A percentile compares a stretch with the other conserved stretches of the same genome.
Evolutionary conservation across 108 stramenopile genomes (phyloP).

Genomic region (Cylindrotheca fusiformis): DNA sequence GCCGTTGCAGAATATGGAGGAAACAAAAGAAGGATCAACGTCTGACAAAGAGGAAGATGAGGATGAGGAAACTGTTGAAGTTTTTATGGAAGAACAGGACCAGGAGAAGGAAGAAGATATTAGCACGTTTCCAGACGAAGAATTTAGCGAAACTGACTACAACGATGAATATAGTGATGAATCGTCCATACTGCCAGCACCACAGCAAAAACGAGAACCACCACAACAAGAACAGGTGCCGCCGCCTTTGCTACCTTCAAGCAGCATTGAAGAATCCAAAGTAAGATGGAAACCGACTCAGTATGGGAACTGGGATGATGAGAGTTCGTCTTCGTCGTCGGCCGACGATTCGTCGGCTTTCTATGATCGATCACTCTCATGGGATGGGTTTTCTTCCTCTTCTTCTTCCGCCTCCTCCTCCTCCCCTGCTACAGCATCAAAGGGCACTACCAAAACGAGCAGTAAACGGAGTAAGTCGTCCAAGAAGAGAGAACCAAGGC

Average conservation of each 20-base stretch:
- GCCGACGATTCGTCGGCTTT: background rate
- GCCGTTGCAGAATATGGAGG: background rate
- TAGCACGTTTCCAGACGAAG: background rate
- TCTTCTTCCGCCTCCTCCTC: too few species aligned
- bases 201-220: background rate
- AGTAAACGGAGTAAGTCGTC: too few species aligned
- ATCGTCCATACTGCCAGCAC: background rate
- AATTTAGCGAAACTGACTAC: background rate
- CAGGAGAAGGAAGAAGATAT: background rate
- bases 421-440: too few species aligned
- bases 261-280: background rate
- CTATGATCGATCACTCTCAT: background rate
- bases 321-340: background rate
- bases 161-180: background rate
- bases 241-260: background rate
- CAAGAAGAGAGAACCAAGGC: too few species aligned
- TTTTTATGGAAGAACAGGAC: too few species aligned
- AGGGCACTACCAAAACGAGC: too few species aligned
- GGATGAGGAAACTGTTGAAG: background rate
- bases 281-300: background rate
- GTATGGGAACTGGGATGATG: background rate
- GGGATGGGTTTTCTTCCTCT: background rate
- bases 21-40: background rate
- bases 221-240: background rate
- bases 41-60: background rate